Conservation (phyloP, 768 basidiomycete species). For the Paxillus rubicundulus region DNA sequence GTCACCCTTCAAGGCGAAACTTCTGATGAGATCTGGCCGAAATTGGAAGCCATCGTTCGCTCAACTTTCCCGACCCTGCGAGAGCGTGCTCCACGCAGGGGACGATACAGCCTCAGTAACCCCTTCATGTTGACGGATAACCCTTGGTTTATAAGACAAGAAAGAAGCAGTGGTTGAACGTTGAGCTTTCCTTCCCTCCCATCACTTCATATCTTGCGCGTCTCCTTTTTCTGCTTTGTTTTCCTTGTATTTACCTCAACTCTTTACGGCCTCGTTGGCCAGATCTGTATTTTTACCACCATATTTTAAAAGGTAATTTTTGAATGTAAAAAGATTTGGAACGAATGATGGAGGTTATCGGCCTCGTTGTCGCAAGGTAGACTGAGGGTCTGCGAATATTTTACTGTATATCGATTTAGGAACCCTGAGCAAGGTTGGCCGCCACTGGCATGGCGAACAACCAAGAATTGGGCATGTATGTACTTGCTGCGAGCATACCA, state of each 20-base stretch:
- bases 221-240: neutral
- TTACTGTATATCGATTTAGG: too few species aligned
- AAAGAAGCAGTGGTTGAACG: slow-evolving; percentile 18
- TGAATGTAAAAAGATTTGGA: neutral
- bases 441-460: too few species aligned
- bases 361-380: too few species aligned
- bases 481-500: too few species aligned
- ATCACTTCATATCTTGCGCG: neutral
- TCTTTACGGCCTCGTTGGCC: slow-evolving; percentile 5
- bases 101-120: slow-evolving; percentile 53
- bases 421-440: too few species aligned
- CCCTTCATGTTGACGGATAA: slow-evolving; percentile 40
- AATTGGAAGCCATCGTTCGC: slow-evolving; percentile 62
- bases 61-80: slow-evolving; percentile 57
- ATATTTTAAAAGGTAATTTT: slow-evolving; percentile 2
- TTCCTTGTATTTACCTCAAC: slow-evolving; percentile 3
- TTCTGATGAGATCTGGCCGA: slow-evolving; percentile 89
- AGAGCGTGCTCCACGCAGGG: slow-evolving; percentile 47
- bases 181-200: slow-evolving; percentile 2
- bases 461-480: too few species aligned
- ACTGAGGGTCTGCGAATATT: too few species aligned
- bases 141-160: slow-evolving; percentile 8
- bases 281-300: slow-evolving; percentile 4
- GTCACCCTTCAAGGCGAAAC: slow-evolving; percentile 67
- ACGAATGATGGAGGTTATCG: neutral